Conservation (phyloP, 306 rosid genomes). For the Gynostemma pentaphyllum region DNA sequence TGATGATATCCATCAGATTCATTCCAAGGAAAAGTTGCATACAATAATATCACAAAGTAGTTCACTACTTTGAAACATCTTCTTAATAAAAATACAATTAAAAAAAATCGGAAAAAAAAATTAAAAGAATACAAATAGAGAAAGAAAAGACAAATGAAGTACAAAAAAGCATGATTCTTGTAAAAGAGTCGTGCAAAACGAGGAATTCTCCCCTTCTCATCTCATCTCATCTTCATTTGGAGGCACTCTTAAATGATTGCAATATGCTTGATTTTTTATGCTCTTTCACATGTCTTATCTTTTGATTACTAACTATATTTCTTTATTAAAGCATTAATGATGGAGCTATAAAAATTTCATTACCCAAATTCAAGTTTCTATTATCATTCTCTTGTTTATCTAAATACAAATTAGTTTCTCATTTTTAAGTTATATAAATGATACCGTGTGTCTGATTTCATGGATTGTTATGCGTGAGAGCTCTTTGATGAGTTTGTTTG, state of each 20-base stretch:
- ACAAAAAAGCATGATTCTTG: neutral
- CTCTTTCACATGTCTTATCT: neutral
- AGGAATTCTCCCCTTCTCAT: neutral
- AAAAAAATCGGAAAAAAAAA: neutral
- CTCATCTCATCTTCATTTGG: too few species aligned
- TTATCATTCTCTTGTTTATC: too few species aligned
- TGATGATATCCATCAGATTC: neutral
- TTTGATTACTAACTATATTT: neutral
- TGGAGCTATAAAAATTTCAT: too few species aligned
- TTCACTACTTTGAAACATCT: neutral
- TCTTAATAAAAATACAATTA: neutral
- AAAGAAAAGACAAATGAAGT: neutral
- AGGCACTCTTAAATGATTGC: neutral
- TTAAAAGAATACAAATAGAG: neutral
- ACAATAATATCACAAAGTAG: neutral
- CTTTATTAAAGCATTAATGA: neutral
- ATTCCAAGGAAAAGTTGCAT: neutral
- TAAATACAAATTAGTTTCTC: too few species aligned
- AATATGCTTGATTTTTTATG: neutral
- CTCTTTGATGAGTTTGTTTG: too few species aligned
- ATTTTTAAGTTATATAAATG: too few species aligned
- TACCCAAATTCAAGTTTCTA: too few species aligned
- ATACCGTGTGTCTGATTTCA: too few species aligned
- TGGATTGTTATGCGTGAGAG: too few species aligned
- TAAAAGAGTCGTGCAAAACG: constrained; percentile 4